These are phyloP conservation scores for Diaporthe sp. DNA, from an alignment of 2,329 filamentous ascomycete genomes.

Conservation along the genomic window DNA sequence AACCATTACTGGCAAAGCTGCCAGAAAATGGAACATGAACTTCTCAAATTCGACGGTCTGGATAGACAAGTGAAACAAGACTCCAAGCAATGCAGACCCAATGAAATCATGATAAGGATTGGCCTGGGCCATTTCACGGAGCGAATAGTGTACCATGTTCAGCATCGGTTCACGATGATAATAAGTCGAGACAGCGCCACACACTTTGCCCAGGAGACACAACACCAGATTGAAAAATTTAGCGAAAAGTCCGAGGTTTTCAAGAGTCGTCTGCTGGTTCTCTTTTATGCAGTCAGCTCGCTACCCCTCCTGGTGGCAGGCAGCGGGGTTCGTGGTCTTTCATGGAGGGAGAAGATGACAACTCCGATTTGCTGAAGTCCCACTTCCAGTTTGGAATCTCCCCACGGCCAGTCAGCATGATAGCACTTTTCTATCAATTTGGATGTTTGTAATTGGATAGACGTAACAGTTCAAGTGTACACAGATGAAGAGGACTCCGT, in stretches of 20 bases:
- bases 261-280: background rate
- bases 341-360: background rate
- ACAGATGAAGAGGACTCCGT: no score
- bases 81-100: background rate
- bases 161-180: background rate
- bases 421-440: background rate
- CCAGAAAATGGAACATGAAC: slow-evolving; percentile 21
- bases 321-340: background rate
- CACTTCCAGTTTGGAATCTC: background rate
- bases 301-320: background rate
- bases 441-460: no score
- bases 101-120: background rate
- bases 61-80: slow-evolving; percentile 22
- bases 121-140: slow-evolving; percentile 2
- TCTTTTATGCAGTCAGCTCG: slow-evolving; percentile 3
- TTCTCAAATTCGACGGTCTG: slow-evolving; percentile 12
- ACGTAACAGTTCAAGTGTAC: background rate
- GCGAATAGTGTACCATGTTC: background rate
- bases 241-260: background rate
- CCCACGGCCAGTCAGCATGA: background rate
- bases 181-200: background rate
- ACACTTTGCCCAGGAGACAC: background rate
- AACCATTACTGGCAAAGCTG: background rate
- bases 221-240: background rate
- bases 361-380: background rate